Evolutionary conservation across 768 basidiomycete species (phyloP), one percentile per base, ranked within the genome.

Genomic region (Lactarius sanguifluus): DNA sequence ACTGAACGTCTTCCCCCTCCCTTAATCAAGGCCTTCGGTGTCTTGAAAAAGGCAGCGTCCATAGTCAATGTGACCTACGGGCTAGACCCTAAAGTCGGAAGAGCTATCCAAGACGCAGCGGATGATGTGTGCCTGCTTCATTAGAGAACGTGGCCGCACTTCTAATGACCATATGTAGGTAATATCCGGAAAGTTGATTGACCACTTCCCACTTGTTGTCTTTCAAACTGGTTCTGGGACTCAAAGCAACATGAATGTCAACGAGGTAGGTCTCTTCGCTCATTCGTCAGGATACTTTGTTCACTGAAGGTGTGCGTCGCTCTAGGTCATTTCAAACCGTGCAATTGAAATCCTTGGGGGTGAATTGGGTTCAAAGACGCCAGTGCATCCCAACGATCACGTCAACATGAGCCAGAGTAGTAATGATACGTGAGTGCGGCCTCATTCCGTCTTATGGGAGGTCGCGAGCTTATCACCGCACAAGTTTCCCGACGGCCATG

Each of bases 141-240:
- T 34, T 32, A 45, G 18, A 20, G 16, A 8, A 28, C 30, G 32
- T 36, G 18, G 12, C 23, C 43, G 52, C 6, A 41, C 60, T 30
- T 61, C 64, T 20, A 63, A 61, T 23, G 61, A 56, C 25, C 57
- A 63, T 64, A 59, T 34, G 40, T 71, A 96, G 94, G 96, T 99
- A 72, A 98, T 98, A 76, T 92, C 92, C 55, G 96, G 96, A 60
- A 92, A 94, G 76, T 84, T 99, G 66, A 83, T 90, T 25, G 95
- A 95, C 71, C 92, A 99, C 79, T 99, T 99, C 81, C 97, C 97
- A 30, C 81, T 99, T 45, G 97, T 99, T 43, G 96, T 99, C 50
- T 99, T 98, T 85, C 97, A 99, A 79, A 99, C 97, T 28, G 97
- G 97, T 66, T 96, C 93, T 64, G 97, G 97, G 23, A 99, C 97